These are phyloP conservation scores for Heracleum sosnowskyi DNA, from an alignment of 129 eudicot species.

Conservation along the genomic window DNA sequence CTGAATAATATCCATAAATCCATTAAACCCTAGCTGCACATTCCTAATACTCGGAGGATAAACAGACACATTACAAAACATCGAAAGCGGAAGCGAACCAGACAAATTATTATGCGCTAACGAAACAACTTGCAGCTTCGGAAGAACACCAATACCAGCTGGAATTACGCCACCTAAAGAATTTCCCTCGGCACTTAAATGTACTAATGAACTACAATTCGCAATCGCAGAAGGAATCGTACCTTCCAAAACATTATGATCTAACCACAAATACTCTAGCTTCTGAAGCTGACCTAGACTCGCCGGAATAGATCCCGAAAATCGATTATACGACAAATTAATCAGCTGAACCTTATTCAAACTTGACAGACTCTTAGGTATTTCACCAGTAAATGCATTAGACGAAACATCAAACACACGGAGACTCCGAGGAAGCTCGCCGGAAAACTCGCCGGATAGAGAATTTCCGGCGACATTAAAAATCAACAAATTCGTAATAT, in stretches of 20 bases:
- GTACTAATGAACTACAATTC: constrained; percentile 55
- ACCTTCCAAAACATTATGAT: constrained; percentile 45
- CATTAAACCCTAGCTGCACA: constrained; percentile 65
- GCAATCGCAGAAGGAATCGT: constrained; percentile 68
- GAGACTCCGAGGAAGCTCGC: constrained; percentile 30
- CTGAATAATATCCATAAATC: constrained; percentile 32
- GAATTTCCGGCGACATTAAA: constrained; percentile 56
- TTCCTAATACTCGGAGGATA: constrained; percentile 26
- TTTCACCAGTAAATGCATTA: constrained; percentile 47
- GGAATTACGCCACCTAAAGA: constrained; percentile 56
- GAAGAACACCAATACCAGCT: constrained; percentile 45
- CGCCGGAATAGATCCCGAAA: constrained; percentile 65
- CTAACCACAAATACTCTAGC: constrained; percentile 50
- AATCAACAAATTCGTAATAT: constrained; percentile 28
- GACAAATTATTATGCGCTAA: constrained; percentile 44
- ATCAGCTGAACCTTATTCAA: constrained; percentile 27
- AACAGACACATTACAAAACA: constrained; percentile 42
- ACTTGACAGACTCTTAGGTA: constrained; percentile 44
- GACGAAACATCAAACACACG: constrained; percentile 48
- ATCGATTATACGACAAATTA: constrained; percentile 47
- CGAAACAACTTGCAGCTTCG: constrained; percentile 46
- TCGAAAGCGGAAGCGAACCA: constrained; percentile 42
- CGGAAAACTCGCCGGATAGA: constrained; percentile 52
- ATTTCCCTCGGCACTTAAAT: constrained; percentile 67
- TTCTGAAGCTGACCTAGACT: constrained; percentile 42